Base-by-base conservation (phyloP, 345 rosid species). In the Rhizophora mangle region DNA sequence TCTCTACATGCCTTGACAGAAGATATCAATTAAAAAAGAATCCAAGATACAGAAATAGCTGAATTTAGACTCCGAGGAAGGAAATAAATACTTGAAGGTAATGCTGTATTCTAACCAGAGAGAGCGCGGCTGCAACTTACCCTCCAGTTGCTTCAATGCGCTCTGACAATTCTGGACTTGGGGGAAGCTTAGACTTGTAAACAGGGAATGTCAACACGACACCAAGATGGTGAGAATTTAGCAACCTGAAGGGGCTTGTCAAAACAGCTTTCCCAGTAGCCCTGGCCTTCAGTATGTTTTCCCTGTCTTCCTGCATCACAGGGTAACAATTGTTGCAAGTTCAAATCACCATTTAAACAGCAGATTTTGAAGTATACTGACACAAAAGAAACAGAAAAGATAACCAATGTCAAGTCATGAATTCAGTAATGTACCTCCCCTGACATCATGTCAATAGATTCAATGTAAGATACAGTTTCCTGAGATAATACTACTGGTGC, bases 191-290 rank as follows among this genome's bases (percentile, higher is more conserved):
- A 21, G 84, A 84, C 70, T 87, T 95, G 79, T 95, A 95, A 58
- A 95, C 99, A 69, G 99, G 97, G 72, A 95, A 89, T n/a, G 99
- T 95, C 82, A 95, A 77, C 58, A 95, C 99, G 54, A 95, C 99
- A 60, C 99, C 99, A 37, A 95, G 93, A 84, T 95, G 99, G 75
- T 89, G 96, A 77, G 99, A 87, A 69, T 82, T 92, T 52, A 95
- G 81, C 72, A 95, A 68, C 81, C 96, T 87, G 71, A 95, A 95
- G 69, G 99, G 99, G 34, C 88, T 84, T 36, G 99, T 95, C 68
- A 95, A 81, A 52, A 95, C 99, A 78, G 99, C 97, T 81, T 88
- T 92, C 63, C 99, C 99, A 1, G 97, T 86, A 59, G 88, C 90
- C 76, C 91, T 84, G 52, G 97, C 97, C 74, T 95, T 86, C 37